Evolutionary conservation across 495 filamentous ascomycete genomes (phyloP).

Genomic region (Evernia prunastri): DNA sequence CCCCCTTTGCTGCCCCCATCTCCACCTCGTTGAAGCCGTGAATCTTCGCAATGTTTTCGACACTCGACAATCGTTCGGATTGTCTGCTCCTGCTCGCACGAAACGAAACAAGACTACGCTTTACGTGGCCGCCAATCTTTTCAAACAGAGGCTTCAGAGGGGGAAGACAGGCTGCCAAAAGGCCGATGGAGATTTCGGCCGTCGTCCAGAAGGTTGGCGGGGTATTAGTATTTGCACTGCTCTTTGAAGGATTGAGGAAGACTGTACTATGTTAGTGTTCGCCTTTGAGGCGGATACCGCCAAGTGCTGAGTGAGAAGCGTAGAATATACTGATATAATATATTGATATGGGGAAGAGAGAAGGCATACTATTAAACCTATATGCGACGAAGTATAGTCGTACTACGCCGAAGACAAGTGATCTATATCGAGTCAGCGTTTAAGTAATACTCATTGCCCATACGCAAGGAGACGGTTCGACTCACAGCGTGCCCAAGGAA

Average conservation of each 20-base stretch:
- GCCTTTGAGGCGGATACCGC: neutral
- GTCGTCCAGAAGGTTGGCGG: conserved; percentile 17
- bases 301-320: neutral
- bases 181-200: conserved; percentile 14
- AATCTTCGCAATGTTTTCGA: neutral
- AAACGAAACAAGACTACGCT: neutral
- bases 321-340: neutral
- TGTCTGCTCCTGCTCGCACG: neutral
- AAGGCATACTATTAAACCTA: conserved; percentile 1
- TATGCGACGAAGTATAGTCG: conserved; percentile 6
- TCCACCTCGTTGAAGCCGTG: neutral
- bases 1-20: neutral
- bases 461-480: neutral
- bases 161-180: conserved; percentile 18
- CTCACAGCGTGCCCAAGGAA: conserved; percentile 14
- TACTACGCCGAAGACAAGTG: conserved; percentile 6
- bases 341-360: neutral
- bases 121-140: neutral
- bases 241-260: neutral
- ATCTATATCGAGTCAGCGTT: neutral
- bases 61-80: neutral
- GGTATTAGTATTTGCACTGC: neutral
- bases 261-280: neutral
- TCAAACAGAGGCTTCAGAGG: neutral
- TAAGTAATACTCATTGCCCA: neutral